phyloP scores from a whole-genome alignment of 139 green algal species.

The Chlorella ohadii region DNA sequence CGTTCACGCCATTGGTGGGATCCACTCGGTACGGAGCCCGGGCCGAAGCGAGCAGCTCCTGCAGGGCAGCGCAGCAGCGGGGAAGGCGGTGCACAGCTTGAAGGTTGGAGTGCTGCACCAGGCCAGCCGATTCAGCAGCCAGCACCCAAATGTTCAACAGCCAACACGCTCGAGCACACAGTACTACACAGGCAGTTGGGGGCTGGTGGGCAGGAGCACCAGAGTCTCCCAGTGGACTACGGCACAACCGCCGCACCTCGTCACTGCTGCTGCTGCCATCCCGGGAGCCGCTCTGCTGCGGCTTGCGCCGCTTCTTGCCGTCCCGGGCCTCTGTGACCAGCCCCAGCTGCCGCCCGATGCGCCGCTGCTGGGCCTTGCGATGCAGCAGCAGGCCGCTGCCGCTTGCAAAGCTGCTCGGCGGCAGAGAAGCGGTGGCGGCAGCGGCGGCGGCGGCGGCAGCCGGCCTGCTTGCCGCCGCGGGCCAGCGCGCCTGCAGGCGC shows the following conservation, averaged over 20 bases:
- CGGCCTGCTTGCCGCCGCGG: neutral
- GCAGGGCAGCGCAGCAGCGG: neutral
- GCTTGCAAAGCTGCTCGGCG: neutral
- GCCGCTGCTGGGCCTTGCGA: neutral
- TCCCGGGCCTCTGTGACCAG: neutral
- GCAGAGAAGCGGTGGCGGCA: neutral
- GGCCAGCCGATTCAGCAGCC: no score
- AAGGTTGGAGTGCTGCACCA: no score
- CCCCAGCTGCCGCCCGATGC: no score
- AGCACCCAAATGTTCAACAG: no score
- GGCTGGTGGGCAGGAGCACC: no score
- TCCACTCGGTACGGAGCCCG: neutral
- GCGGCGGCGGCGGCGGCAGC: neutral
- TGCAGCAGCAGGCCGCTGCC: neutral
- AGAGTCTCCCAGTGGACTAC: no score
- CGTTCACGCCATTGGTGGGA: neutral
- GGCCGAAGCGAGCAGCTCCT: neutral
- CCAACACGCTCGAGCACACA: no score
- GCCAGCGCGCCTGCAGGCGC: neutral
- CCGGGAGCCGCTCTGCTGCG: neutral
- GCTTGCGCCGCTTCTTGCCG: conserved; percentile 25
- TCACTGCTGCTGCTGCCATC: conserved; percentile 3
- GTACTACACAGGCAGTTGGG: no score
- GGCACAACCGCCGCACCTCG: neutral
- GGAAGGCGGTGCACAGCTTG: no score